Base-by-base conservation (phyloP, 805 yeast genomes). In the Metschnikowia drakensbergensis region DNA sequence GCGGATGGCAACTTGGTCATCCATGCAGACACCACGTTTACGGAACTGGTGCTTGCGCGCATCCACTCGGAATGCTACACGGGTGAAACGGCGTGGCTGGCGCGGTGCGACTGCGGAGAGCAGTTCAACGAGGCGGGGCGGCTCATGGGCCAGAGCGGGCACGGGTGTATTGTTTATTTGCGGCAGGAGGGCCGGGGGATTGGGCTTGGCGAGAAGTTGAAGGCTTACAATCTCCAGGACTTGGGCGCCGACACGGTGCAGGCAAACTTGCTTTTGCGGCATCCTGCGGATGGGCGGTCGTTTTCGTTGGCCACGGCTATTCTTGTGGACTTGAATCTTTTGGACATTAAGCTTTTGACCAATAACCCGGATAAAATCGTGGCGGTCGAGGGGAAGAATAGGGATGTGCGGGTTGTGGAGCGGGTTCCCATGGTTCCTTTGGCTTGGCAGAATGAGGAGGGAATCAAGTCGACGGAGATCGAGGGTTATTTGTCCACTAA, bases 101-200 rank as follows among this genome's bases (percentile, higher is more conserved):
- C 99, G 1, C 79, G 99, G 47, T 94, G 99, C 67, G 99, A 94
- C 68, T 94, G 99, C 69, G 99, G 99, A 22, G 99, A 94, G 68
- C 99, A 94, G 71, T 88, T 94, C 60, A 97, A 94, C 67, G 97
- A 95, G 67, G 98, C 98, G 1, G 99, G 97, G 6, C 77, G 95
- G 53, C 67, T 89, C 37, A 94, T 94, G 92, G 96, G 96, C 5
- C 72, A 77, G 49, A 77, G 76, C 42, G 96, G 96, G 13, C 86
- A 83, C 55, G 99, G 99, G 23, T 91, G 96, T 58, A 90, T 94
- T 44, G 98, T 94, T 2, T 94, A 94, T 64, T 72, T 94, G 54
- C 81, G 99, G 61, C 99, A 94, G 68, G 99, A 94, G 67, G 99
- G 99, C 46, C 82, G 99, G 51, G 99, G 99, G 17, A 94, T 94